Base-by-base conservation (phyloP, 202 grass and related monocot species). In the Setaria italica region DNA sequence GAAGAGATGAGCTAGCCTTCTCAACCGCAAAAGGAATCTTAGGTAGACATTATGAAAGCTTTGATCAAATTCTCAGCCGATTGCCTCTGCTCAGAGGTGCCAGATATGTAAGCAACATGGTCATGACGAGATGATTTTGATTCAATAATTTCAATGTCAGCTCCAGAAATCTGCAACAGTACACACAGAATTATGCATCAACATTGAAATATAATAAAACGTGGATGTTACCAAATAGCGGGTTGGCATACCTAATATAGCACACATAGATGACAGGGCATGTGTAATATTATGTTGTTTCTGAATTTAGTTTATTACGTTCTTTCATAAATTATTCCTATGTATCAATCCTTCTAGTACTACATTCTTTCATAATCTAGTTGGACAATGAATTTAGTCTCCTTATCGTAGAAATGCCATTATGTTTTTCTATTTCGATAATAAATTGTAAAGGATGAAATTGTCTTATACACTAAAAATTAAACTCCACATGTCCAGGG, bases 21-120 rank as follows among this genome's bases (percentile, higher is more conserved):
- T 74, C 60, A 82, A 81, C 20, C 74, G 73, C 20, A 81, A 71
- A 85, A 73, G 42, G 54, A 70, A 87, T 76, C 73, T 86, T 87
- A 98, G 53, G 96, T 90, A 62, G 93, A 94, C 86, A 96, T 89
- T 80, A 99, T 88, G 82, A 99, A 99, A 65, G 94, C 97, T 87
- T 91, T 94, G 79, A 99, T 96, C 87, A 96, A 86, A 91, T 94
- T 95, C 84, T 94, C 93, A 51, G 96, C 93, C 9, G 93, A 92
- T 56, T 90, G 93, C 79, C 90, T 93, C 86, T 99, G 91, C 56
- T 92, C 88, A 67, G 82, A 66, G 34, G 88, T 96, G 63, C 96
- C 93, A 70, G 92, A 94, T 82, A 99, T 94, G 37, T 84, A 80
- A 70, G 97, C 97, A 85, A 96, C 85, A 80, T 92, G 88, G 20